These are phyloP conservation scores for Carex scoparia DNA, from an alignment of 176 grass and related monocot species.

Conservation along the genomic window DNA sequence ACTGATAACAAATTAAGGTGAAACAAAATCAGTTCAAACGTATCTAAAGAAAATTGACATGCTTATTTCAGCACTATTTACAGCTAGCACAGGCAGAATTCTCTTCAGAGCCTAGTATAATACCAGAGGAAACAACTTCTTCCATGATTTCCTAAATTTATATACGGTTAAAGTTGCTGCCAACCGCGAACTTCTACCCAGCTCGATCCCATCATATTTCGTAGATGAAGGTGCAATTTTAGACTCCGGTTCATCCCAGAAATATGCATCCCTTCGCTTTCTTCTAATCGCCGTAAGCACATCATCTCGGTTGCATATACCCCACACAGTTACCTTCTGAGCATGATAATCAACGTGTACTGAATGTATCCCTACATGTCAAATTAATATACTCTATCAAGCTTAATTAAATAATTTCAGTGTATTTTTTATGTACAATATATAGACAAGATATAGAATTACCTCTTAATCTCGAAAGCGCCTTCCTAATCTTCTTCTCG, in stretches of 20 bases:
- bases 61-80: conserved; percentile 12
- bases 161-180: conserved; percentile 36
- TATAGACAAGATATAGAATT: not conserved
- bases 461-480: conserved; percentile 64
- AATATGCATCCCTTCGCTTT: conserved; percentile 63
- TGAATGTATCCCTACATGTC: conserved; percentile 66
- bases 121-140: conserved; percentile 69
- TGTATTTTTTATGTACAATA: not conserved
- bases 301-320: conserved; percentile 69
- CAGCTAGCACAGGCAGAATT: not conserved
- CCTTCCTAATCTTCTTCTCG: conserved; percentile 94
- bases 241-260: conserved; percentile 40
- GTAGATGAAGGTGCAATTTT: not conserved
- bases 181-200: conserved; percentile 36
- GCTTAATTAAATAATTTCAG: not conserved
- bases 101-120: conserved; percentile 18
- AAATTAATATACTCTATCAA: not conserved
- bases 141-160: conserved; percentile 71
- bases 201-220: conserved; percentile 19
- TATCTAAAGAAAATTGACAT: conserved; percentile 30
- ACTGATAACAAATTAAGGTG: not conserved
- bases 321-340: conserved; percentile 94
- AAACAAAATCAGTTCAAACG: conserved; percentile 1
- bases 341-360: conserved; percentile 64
- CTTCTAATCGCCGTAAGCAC: conserved; percentile 66